These are phyloP conservation scores for Mycena capillaripes DNA, from an alignment of 768 basidiomycete genomes.

Conservation along the genomic window DNA sequence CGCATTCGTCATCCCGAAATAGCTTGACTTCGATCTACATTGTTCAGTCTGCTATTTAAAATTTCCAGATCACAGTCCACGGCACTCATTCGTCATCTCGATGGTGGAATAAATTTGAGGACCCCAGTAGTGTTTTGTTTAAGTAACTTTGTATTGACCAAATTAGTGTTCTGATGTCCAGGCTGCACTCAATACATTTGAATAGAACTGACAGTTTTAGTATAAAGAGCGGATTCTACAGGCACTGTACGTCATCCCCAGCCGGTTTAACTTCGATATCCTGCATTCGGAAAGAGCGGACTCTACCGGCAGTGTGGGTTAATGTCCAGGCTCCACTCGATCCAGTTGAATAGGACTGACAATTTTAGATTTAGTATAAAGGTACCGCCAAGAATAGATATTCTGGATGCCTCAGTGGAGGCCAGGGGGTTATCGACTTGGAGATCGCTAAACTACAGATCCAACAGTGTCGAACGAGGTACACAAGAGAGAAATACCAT, in stretches of 20 bases:
- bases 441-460: not conserved
- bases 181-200: not conserved
- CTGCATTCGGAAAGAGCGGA: constrained; percentile 9
- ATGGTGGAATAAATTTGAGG: constrained; percentile 7
- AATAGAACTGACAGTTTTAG: constrained; percentile 2
- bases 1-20: not conserved
- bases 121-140: constrained; percentile 1
- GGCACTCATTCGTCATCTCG: constrained; percentile 1
- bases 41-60: constrained; percentile 7
- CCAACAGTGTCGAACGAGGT: constrained; percentile 1
- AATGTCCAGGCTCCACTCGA: constrained; percentile 16
- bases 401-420: not conserved
- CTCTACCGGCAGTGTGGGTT: constrained; percentile 8
- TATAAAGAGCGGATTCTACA: no score
- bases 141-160: not conserved
- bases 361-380: not conserved
- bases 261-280: constrained; percentile 6
- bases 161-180: not conserved
- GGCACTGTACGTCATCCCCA: constrained; percentile 15
- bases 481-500: constrained; percentile 8
- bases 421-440: not conserved
- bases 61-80: constrained; percentile 8
- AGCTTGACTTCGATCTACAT: constrained; percentile 14
- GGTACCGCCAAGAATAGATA: not conserved
- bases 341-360: constrained; percentile 8